These are phyloP conservation scores for Lodderomyces oxycetoniae DNA, from an alignment of 1,139 yeast species.

Conservation along the genomic window DNA sequence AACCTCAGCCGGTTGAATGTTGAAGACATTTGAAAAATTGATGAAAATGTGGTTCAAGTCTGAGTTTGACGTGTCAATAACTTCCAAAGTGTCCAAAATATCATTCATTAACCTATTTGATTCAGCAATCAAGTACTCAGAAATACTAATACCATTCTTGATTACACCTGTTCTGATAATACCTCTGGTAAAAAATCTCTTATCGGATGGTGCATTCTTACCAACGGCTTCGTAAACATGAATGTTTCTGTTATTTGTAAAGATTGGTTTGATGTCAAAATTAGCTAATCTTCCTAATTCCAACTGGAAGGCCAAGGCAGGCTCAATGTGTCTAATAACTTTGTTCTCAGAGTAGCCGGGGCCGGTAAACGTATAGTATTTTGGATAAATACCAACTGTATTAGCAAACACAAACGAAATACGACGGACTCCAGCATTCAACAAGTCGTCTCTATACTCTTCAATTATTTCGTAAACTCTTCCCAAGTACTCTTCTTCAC, in stretches of 20 bases:
- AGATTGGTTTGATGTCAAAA: constrained; percentile 90
- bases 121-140: constrained; percentile 92
- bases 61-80: constrained; percentile 89
- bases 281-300: constrained; percentile 92
- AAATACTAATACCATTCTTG: constrained; percentile 85
- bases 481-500: constrained; percentile 64
- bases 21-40: constrained; percentile 92
- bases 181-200: constrained; percentile 95
- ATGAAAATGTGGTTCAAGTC: constrained; percentile 96
- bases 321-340: constrained; percentile 95
- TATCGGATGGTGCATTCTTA: constrained; percentile 88
- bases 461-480: constrained; percentile 63
- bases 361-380: constrained; percentile 91
- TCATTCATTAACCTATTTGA: constrained; percentile 95
- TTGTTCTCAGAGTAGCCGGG: constrained; percentile 78
- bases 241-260: constrained; percentile 94
- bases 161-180: constrained; percentile 94
- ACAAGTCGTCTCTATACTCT: constrained; percentile 66
- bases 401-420: constrained; percentile 86
- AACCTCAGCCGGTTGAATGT: constrained; percentile 89
- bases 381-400: constrained; percentile 82
- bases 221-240: constrained; percentile 97
- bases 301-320: constrained; percentile 95
- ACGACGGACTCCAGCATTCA: constrained; percentile 76
- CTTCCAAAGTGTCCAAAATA: constrained; percentile 89